These are phyloP conservation scores for Globisporangium ultimum DNA, from an alignment of 352 stramenopile genomes.

Conservation along the genomic window DNA sequence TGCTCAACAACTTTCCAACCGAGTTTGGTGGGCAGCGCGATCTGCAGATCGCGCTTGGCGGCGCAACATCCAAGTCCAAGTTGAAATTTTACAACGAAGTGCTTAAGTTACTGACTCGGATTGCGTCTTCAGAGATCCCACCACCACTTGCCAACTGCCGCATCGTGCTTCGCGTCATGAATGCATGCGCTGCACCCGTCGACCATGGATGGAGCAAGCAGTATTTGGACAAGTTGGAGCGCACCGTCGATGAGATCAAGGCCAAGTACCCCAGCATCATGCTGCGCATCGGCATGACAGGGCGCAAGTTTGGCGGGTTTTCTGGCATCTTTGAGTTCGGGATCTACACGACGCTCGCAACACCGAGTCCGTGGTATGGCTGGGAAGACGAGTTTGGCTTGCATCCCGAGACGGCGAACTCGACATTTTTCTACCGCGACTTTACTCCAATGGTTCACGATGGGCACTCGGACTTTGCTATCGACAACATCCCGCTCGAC, in stretches of 20 bases:
- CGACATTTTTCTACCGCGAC: constrained; percentile 19
- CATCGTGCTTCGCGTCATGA: constrained; percentile 34
- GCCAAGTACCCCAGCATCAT: constrained; percentile 19
- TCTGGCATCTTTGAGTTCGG: constrained; percentile 33
- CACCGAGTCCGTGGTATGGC: constrained; percentile 35
- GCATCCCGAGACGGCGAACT: neutral
- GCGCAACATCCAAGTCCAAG: constrained; percentile 6
- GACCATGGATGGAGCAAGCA: constrained; percentile 30
- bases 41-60: constrained; percentile 22
- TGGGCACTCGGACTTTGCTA: constrained; percentile 18
- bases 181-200: constrained; percentile 20
- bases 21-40: constrained; percentile 22
- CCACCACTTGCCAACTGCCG: constrained; percentile 18
- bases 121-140: constrained; percentile 8
- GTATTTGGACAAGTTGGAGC: constrained; percentile 28
- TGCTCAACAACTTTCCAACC: constrained; percentile 25
- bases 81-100: constrained; percentile 36
- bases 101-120: constrained; percentile 18
- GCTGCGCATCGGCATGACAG: constrained; percentile 18
- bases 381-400: constrained; percentile 29
- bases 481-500: constrained; percentile 31
- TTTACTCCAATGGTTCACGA: neutral
- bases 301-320: constrained; percentile 18
- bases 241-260: constrained; percentile 18
- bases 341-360: constrained; percentile 26